Evolutionary conservation across 139 green algal genomes (phyloP), one percentile per base, ranked within the genome.

Genomic region (Chlorella sp.): DNA sequence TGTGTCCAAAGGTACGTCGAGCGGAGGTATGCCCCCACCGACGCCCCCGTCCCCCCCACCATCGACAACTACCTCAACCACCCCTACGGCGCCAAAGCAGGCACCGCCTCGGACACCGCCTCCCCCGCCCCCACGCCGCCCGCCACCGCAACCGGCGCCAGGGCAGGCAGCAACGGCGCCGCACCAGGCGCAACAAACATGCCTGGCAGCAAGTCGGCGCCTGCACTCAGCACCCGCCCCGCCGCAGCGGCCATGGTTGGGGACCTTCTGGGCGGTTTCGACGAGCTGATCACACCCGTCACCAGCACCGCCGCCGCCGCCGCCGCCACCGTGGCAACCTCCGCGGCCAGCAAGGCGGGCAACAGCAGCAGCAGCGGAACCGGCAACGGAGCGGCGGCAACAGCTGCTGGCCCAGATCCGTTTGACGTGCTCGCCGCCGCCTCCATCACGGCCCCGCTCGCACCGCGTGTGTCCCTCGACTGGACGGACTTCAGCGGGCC

Each of bases 51-150:
- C 31, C 92, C 79, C 31, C 92, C 91, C 4, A 91, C 70, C 68
- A 95, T 93, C 5, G 87, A 97, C 23, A 95, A 92, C 80, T 94
- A 88, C 60, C 10, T 42, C 31, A 73, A 35, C 1, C 89, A 96
- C 77, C 91, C 91, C 1, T 92, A 89, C 68, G 33, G 67, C 42
- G 17, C 10, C 42, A 55, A 10, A 55, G 42, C 17, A 10, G 42
- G 42, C 42, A 55, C 42, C 42, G 10, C 17, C 17, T 10, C 42
- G 10, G 42, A 10, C 42, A 26, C 10, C 42, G 10, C 42, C 42
- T 55, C 10, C 17, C 42, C 10, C 17, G 42, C 42, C 42, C 42
- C 42, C 10, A 17, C 42, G 31, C n/a, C n/a, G n/a, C n/a, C n/a
- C n/a, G n/a, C n/a, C n/a, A n/a, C n/a, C n/a, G n/a, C n/a, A n/a